Evolutionary conservation across 2,329 filamentous ascomycete species (phyloP).

Genomic region (Trichoderma citrinoviride): DNA sequence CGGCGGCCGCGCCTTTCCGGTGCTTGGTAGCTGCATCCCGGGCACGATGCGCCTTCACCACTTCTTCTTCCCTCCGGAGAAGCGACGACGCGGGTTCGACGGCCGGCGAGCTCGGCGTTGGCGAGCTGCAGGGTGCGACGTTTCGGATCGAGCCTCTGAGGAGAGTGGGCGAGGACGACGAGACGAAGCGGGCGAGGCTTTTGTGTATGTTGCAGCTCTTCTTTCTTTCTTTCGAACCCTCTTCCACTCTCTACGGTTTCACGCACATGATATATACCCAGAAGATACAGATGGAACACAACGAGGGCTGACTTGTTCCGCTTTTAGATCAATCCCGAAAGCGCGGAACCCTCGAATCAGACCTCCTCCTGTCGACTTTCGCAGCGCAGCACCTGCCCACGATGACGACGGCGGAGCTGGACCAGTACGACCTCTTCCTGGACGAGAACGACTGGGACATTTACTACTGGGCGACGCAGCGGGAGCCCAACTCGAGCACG

Average conservation of each 20-base stretch:
- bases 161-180: conserved; percentile 75
- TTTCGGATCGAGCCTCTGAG: conserved; percentile 91
- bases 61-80: not conserved
- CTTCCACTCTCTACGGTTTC: too few species aligned
- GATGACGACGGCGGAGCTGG: conserved; percentile 72
- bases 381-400: conserved; percentile 71
- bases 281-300: too few species aligned
- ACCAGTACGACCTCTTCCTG: conserved; percentile 86
- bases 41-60: not conserved
- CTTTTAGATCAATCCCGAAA: conserved; percentile 88
- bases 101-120: conserved; percentile 66
- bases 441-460: conserved; percentile 99
- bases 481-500: conserved; percentile 50
- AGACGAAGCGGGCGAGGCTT: conserved; percentile 85
- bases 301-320: not conserved
- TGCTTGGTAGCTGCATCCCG: not conserved
- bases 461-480: conserved; percentile 98
- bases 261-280: too few species aligned
- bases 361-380: conserved; percentile 94
- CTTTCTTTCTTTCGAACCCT: too few species aligned
- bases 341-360: conserved; percentile 90
- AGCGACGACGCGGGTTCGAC: not conserved
- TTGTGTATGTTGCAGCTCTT: conserved; percentile 48
- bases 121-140: conserved; percentile 80
- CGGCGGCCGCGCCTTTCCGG: not conserved